Conservation (phyloP, 164 flowering plant genomes). For the Berberis thunbergii region DNA sequence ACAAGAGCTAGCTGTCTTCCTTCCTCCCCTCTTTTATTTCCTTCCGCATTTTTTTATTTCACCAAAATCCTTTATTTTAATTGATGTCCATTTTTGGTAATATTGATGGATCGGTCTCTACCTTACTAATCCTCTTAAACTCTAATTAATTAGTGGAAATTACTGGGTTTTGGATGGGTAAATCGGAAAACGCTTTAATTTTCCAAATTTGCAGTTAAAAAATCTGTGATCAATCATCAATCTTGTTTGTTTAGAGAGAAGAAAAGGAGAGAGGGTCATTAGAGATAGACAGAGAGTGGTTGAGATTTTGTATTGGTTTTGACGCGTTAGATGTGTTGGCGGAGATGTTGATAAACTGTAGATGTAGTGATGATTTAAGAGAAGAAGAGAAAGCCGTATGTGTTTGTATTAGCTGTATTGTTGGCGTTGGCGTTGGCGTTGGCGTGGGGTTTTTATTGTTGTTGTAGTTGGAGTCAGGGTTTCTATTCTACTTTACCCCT, state of each 20-base stretch:
- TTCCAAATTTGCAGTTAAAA: too few species aligned
- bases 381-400: constrained; percentile 1
- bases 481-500: background rate
- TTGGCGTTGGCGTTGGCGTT: too few species aligned
- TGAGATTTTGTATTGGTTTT: constrained; percentile 4
- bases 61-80: background rate
- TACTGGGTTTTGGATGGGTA: too few species aligned
- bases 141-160: too few species aligned
- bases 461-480: constrained; percentile 1
- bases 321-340: constrained; percentile 30
- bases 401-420: constrained; percentile 5
- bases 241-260: constrained; percentile 6
- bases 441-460: background rate
- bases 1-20: constrained; percentile 9
- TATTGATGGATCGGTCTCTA: too few species aligned
- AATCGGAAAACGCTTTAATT: too few species aligned
- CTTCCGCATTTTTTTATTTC: background rate
- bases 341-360: constrained; percentile 24
- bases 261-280: background rate
- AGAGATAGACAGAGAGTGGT: background rate
- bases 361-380: constrained; percentile 12
- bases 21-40: background rate
- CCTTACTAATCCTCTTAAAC: background rate
- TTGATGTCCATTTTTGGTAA: too few species aligned
- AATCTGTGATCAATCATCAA: too few species aligned